Conservation (phyloP, 345 rosid species). For the Schrenkiella parvula region DNA sequence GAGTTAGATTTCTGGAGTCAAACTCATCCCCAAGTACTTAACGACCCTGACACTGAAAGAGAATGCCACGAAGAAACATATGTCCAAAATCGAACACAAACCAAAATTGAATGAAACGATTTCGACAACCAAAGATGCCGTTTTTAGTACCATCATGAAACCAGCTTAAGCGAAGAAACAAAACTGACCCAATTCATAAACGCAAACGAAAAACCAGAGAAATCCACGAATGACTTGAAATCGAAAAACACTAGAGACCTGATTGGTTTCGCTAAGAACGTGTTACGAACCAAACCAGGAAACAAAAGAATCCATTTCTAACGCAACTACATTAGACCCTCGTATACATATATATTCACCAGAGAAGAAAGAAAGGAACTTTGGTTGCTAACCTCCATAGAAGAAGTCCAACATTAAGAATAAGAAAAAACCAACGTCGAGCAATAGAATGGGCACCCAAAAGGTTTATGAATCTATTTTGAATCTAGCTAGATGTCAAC, state of each 20-base stretch:
- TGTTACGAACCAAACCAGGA: background rate
- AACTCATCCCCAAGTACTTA: background rate
- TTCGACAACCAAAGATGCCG: background rate
- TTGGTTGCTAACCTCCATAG: constrained; percentile 37
- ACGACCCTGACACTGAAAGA: background rate
- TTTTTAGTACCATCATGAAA: background rate
- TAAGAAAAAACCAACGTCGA: constrained; percentile 35
- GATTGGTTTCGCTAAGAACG: background rate
- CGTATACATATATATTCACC: background rate
- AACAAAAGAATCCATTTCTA: constrained; percentile 4
- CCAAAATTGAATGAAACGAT: background rate
- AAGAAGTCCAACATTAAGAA: constrained; percentile 39
- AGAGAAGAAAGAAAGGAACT: background rate
- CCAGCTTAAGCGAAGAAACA: background rate
- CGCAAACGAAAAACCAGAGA: background rate
- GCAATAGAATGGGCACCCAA: constrained; percentile 6
- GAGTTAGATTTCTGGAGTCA: background rate
- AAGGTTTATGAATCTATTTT: constrained; percentile 17
- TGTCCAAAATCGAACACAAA: background rate
- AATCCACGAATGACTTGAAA: background rate
- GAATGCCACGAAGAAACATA: background rate
- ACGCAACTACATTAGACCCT: constrained; percentile 16
- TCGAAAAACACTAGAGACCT: background rate
- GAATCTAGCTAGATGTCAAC: constrained; percentile 43
- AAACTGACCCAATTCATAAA: constrained; percentile 6